Evolutionary conservation across 108 stramenopile genomes (phyloP).

Genomic region (Pseudonitzschia multistriata): DNA sequence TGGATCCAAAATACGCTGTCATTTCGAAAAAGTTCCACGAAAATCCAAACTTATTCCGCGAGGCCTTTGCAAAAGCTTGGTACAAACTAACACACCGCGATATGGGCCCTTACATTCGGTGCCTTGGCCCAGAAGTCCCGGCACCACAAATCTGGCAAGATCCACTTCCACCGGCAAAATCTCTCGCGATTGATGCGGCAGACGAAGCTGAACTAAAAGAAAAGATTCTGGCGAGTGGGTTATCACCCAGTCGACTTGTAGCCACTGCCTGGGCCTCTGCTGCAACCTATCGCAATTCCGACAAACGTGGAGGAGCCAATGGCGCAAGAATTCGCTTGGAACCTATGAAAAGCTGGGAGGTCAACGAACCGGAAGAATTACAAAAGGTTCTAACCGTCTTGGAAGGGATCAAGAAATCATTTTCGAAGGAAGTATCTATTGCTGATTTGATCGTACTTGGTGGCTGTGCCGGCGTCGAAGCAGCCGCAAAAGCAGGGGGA

Average conservation of each 20-base stretch:
- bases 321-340: conserved; percentile 62
- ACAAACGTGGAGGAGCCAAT: conserved; percentile 79
- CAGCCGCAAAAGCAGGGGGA: conserved; percentile 53
- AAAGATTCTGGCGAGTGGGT: conserved; percentile 35
- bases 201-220: conserved; percentile 45
- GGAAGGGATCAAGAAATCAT: conserved; percentile 40
- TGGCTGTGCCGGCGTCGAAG: conserved; percentile 68
- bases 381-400: conserved; percentile 38
- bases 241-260: conserved; percentile 55
- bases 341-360: conserved; percentile 65
- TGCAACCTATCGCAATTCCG: conserved; percentile 63
- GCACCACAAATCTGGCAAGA: conserved; percentile 66
- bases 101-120: conserved; percentile 66
- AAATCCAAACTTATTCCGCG: conserved; percentile 49
- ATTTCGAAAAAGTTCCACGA: conserved; percentile 52
- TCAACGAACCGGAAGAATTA: conserved; percentile 63
- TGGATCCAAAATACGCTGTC: conserved; percentile 62
- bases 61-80: conserved; percentile 74
- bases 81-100: conserved; percentile 75
- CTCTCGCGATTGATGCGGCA: conserved; percentile 25
- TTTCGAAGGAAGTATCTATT: conserved; percentile 51
- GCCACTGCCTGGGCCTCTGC: conserved; percentile 75
- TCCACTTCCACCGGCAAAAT: conserved; percentile 47
- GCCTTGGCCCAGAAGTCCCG: conserved; percentile 61
- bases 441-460: conserved; percentile 72